These are phyloP conservation scores for Cutaneotrichosporon mucoides DNA, from an alignment of 1,284 basidiomycete species.

Conservation along the genomic window DNA sequence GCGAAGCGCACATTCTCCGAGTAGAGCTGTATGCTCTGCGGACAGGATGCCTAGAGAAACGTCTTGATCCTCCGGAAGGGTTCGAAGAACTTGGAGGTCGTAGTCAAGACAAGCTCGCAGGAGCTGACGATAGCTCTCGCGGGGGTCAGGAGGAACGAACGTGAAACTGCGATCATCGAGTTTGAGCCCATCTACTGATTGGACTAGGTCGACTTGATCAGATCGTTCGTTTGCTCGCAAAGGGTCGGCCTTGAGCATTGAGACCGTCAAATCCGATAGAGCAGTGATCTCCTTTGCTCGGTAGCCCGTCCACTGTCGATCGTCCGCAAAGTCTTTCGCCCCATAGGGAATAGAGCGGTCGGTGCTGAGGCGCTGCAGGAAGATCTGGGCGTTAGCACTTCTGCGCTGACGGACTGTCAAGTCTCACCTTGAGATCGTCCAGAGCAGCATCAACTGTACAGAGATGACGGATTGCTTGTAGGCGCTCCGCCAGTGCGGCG, in stretches of 20 bases:
- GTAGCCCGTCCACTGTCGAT: constrained; percentile 80
- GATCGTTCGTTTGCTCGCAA: constrained; percentile 10
- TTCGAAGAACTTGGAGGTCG: constrained; percentile 85
- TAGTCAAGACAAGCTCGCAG: constrained; percentile 76
- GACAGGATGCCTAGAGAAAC: constrained; percentile 94
- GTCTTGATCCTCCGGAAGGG: constrained; percentile 90
- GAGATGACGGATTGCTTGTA: constrained; percentile 13
- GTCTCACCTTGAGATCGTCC: constrained; percentile 68
- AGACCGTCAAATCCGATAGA: constrained; percentile 54
- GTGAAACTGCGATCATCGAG: constrained; percentile 44
- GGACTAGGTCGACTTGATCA: constrained; percentile 60
- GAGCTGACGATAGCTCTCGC: constrained; percentile 75
- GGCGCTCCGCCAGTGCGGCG: constrained; percentile 14
- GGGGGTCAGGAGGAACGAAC: constrained; percentile 85
- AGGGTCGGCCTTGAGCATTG: constrained; percentile 17
- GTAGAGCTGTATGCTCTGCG: constrained; percentile 68
- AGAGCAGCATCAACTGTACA: constrained; percentile 63
- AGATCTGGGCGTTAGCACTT: constrained; percentile 56
- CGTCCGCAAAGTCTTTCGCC: constrained; percentile 76
- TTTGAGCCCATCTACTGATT: constrained; percentile 42
- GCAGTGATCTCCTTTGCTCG: constrained; percentile 74
- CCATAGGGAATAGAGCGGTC: constrained; percentile 78
- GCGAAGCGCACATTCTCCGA: constrained; percentile 79
- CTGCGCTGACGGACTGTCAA: no score
- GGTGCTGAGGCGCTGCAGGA: constrained; percentile 84